Evolutionary conservation across 2,329 filamentous ascomycete species (phyloP), one percentile per base, ranked within the genome.

Genomic region (Paraphaeosphaeria sporulosa): DNA sequence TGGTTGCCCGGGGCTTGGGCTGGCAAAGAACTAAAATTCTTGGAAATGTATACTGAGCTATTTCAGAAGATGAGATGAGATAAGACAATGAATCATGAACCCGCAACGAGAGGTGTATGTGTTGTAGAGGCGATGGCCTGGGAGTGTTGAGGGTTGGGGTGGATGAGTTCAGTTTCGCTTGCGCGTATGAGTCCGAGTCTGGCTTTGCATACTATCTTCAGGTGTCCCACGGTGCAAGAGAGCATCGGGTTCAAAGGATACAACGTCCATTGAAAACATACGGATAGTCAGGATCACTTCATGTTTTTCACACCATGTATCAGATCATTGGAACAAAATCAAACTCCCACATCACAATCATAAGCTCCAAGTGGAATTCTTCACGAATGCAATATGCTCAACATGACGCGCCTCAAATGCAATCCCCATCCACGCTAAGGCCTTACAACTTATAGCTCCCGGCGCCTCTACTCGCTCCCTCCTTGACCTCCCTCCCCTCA

Each of bases 401-500:
- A 19, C 27, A n/a, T 34, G 6, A 7, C 9, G 15, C 17, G 27
- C 27, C n/a, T 13, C 47, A 21, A 27, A 50, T 13, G 21, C 49
- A 52, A 34, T 13, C 21, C 10, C 30, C n/a, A 25, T 38, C 38
- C 15, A 12, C 23, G 8, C 21, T 34, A 58, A 76, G 9, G 6
- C 2, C 30, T 12, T 32, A 32, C 10, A 79, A 61, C 66, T 78
- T 79, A 36, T 72, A 76, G 47, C 68, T 73, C 1, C 75, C 74
- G 0, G 71, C 74, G 1, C 72, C 73, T 40, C 51, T 67, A 63
- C 61, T 72, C 13, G 59, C 65, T 17, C 49, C 65, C 40, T 75
- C 74, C 61, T 69, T 80, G 19, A 90, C 85, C 81, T 91, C 90
- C 72, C 90, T 92, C 32, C 94, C 94, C 68, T 95, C 89, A 36